phyloP scores from a whole-genome alignment of 2,329 filamentous ascomycete genomes.

The Cladorrhinum sp. region DNA sequence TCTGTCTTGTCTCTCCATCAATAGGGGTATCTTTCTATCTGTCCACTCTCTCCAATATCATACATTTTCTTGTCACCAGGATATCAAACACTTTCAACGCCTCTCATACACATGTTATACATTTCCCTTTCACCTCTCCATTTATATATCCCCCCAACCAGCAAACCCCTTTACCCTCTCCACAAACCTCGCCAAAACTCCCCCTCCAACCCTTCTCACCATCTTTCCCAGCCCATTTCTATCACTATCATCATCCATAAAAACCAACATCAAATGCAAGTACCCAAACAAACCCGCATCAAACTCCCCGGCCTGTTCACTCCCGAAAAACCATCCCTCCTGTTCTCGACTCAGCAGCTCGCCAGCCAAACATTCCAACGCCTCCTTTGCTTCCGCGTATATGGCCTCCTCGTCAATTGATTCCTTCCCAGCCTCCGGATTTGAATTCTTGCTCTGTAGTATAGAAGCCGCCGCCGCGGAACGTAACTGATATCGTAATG shows the following conservation, averaged over 20 bases:
- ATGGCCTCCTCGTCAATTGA: conserved; percentile 55
- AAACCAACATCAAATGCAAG: conserved; percentile 68
- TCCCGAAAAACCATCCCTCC: conserved; percentile 49
- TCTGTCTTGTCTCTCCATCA: neutral
- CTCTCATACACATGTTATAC: neutral
- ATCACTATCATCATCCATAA: conserved; percentile 44
- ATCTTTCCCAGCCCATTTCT: conserved; percentile 16
- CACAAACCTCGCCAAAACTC: conserved; percentile 29
- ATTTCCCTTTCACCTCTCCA: neutral
- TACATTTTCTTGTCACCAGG: too few species aligned
- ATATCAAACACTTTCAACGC: too few species aligned
- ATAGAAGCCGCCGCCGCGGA: conserved; percentile 57
- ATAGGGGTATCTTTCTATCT: neutral
- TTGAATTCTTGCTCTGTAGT: neutral
- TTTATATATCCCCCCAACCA: conserved; percentile 27
- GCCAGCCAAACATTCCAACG: conserved; percentile 45
- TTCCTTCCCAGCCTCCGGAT: conserved; percentile 29
- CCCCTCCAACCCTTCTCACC: conserved; percentile 19
- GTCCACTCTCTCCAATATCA: neutral
- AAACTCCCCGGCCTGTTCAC: conserved; percentile 64
- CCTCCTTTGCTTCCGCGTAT: conserved; percentile 43
- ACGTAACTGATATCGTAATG: conserved; percentile 65
- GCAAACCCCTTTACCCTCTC: conserved; percentile 31
- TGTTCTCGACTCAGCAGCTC: conserved; percentile 35
- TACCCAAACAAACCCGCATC: conserved; percentile 91